Conservation (phyloP, 2,329 filamentous ascomycete species). For the Aspergillus sp. region DNA sequence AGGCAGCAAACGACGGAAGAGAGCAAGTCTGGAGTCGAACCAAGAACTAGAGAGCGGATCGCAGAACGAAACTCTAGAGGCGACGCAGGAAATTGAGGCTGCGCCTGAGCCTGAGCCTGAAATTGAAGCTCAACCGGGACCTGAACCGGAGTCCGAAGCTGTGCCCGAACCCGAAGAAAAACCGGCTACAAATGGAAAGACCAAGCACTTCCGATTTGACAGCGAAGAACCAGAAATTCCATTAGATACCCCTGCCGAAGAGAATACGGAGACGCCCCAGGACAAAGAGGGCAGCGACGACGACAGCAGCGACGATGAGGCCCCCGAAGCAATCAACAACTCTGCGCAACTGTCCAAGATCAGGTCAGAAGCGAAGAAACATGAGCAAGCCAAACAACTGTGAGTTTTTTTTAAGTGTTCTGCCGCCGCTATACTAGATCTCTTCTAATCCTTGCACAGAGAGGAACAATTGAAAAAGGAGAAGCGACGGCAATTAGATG, state of each 20-base stretch:
- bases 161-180: conserved; percentile 15
- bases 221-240: conserved; percentile 40
- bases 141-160: conserved; percentile 7
- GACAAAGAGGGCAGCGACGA: conserved; percentile 32
- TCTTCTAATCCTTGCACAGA: conserved; percentile 29
- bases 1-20: conserved; percentile 37
- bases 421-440: neutral
- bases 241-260: conserved; percentile 18
- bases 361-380: conserved; percentile 40
- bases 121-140: neutral
- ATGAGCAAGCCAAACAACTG: conserved; percentile 38
- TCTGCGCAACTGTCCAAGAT: conserved; percentile 38
- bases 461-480: conserved; percentile 40
- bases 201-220: conserved; percentile 40
- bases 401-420: conserved; percentile 19
- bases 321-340: conserved; percentile 44
- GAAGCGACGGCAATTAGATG: conserved; percentile 41
- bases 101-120: conserved; percentile 1
- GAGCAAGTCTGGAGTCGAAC: conserved; percentile 22
- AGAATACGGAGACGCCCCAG: conserved; percentile 22
- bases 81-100: neutral
- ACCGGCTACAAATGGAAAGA: conserved; percentile 17
- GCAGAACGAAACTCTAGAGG: conserved; percentile 5
- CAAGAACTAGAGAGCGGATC: conserved; percentile 16
- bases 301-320: conserved; percentile 34